A percentile compares a stretch with the other conserved stretches of the same genome.
Conservation (phyloP, 805 yeast species). For the Debaryomyces castellii region DNA sequence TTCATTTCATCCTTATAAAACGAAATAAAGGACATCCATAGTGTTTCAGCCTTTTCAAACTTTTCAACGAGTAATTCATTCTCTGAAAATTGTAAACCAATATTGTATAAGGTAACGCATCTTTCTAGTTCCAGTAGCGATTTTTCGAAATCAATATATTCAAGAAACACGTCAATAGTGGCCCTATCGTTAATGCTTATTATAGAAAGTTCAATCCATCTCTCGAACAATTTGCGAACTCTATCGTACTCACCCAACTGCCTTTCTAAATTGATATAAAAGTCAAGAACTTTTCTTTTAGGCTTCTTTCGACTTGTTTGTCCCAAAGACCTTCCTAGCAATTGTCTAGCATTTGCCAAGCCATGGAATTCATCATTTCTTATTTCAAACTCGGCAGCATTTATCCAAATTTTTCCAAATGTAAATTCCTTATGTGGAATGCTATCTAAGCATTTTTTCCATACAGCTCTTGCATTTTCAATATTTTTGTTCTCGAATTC, state of each 20-base stretch:
- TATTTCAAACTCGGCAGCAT: slow-evolving; percentile 69
- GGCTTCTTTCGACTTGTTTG: slow-evolving; percentile 42
- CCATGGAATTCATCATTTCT: slow-evolving; percentile 43
- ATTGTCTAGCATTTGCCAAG: slow-evolving; percentile 56
- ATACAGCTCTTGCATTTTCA: slow-evolving; percentile 49
- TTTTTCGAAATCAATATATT: slow-evolving; percentile 68
- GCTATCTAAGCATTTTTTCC: slow-evolving; percentile 45
- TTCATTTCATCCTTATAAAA: slow-evolving; percentile 61
- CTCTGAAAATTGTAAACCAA: slow-evolving; percentile 41
- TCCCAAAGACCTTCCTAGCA: slow-evolving; percentile 74
- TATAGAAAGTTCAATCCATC: slow-evolving; percentile 47
- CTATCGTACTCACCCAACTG: slow-evolving; percentile 77
- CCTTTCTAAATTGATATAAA: slow-evolving; percentile 68
- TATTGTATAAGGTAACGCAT: slow-evolving; percentile 58
- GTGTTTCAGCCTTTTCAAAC: slow-evolving; percentile 16
- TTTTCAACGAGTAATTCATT: slow-evolving; percentile 29
- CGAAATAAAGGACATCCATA: slow-evolving; percentile 45
- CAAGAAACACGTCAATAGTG: slow-evolving; percentile 47
- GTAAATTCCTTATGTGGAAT: slow-evolving; percentile 64
- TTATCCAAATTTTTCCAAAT: slow-evolving; percentile 73
- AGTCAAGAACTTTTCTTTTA: slow-evolving; percentile 54
- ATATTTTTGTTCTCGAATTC: slow-evolving; percentile 50
- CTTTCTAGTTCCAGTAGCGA: slow-evolving; percentile 68
- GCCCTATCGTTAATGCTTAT: slow-evolving; percentile 6
- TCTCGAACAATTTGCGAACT: slow-evolving; percentile 70